Base-by-base conservation (phyloP, 805 yeast species). In the Pichia deserticola region DNA sequence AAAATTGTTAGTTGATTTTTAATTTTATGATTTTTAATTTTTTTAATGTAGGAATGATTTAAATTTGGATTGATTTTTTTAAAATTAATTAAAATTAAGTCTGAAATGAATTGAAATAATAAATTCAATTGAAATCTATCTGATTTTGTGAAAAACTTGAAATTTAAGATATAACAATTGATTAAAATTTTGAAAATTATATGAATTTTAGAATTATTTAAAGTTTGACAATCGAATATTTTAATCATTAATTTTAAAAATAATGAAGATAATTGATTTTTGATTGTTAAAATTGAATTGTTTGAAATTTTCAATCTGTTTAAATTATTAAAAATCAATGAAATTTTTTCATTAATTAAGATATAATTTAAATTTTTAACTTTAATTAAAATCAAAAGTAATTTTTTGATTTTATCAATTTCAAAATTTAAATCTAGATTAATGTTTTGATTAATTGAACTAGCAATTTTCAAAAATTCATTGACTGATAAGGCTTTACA, bases 141-240 rank as follows among this genome's bases (percentile, higher is more conserved):
- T 30, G 32, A n/a, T 6, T 32, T 30, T 12, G 47, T 44, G 30
- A 54, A 54, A 27, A 40, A n/a, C 13, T 51, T 40, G 11, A 48
- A 51, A 20, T 54, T 54, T n/a, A 51, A 6, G 5, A 41, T n/a
- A 36, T 51, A 41, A 29, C 57, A 54, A 20, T 54, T 54, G 13
- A 51, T 51, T 28, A 45, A 30, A 3, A 51, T 13, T 25, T 50
- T 50, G 34, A 47, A 53, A 28, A 53, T n/a, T 11, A 42, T 47
- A 44, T 52, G 47, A 20, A 50, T 11, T 29, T 47, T 40, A 8
- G 13, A 30, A 12, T 42, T 40, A 37, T 28, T 40, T 15, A 49
- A 36, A 5, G 36, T 36, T 11, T 40, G 41, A 28, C 47, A 43
- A 33, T 44, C 15, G 20, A 49, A 49, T 13, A 49, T 33, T 25